Evolutionary conservation across 2,329 filamentous ascomycete genomes (phyloP).

Genomic region (Chaetomiaceae sp.): DNA sequence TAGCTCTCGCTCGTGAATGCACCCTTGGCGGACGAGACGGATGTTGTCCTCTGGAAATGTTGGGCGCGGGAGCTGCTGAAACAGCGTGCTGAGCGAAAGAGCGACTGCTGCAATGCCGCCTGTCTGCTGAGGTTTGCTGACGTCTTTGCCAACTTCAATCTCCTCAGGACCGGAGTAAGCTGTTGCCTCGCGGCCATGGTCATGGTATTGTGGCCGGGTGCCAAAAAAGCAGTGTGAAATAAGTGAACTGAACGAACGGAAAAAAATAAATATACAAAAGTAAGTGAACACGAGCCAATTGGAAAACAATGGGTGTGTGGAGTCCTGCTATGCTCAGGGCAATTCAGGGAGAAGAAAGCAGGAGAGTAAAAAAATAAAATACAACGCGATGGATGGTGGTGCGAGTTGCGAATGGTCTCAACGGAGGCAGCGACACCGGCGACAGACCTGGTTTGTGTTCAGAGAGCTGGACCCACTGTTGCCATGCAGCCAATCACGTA

Average conservation of each 20-base stretch:
- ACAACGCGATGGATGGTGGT: neutral
- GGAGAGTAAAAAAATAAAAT: neutral
- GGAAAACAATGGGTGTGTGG: neutral
- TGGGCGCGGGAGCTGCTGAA: constrained; percentile 20
- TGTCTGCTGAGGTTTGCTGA: constrained; percentile 16
- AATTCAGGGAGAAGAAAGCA: neutral
- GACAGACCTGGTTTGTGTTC: constrained; percentile 1
- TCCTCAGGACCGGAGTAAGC: constrained; percentile 20
- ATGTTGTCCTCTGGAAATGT: constrained; percentile 13
- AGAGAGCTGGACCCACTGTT: no score
- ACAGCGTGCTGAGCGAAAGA: constrained; percentile 18
- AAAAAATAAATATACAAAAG: neutral
- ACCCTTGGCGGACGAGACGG: constrained; percentile 20
- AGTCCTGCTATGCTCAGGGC: neutral
- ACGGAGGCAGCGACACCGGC: constrained; percentile 14
- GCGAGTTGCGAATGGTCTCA: neutral
- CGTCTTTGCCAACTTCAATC: constrained; percentile 17
- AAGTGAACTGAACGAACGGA: neutral
- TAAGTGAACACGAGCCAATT: neutral
- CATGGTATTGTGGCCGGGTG: neutral
- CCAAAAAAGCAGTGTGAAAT: neutral
- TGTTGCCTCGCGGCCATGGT: constrained; percentile 25
- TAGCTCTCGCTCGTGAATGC: constrained; percentile 85
- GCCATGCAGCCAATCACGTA: no score
- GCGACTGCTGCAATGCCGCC: constrained; percentile 14